A percentile compares a stretch with the other conserved stretches of the same genome.
phyloP scores from a whole-genome alignment of 495 filamentous ascomycete genomes.

The Letharia lupina region DNA sequence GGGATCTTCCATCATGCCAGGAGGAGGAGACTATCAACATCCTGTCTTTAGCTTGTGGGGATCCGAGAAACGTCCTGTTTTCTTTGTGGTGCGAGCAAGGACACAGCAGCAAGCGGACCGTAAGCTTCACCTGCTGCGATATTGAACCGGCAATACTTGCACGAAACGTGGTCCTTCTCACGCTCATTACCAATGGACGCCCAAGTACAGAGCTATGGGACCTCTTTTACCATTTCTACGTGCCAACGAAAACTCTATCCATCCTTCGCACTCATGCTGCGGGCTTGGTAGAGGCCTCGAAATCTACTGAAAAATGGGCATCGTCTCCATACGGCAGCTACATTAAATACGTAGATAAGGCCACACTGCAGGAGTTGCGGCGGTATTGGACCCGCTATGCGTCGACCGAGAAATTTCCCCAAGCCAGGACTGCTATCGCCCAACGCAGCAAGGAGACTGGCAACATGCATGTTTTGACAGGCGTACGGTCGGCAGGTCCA shows the following conservation, averaged over 20 bases:
- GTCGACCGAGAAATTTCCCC: constrained; percentile 15
- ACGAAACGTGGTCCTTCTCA: constrained; percentile 44
- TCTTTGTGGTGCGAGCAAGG: constrained; percentile 26
- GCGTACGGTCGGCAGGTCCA: constrained; percentile 29
- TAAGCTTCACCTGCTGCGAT: constrained; percentile 43
- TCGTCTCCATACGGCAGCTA: constrained; percentile 29
- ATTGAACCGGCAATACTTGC: constrained; percentile 40
- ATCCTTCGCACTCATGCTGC: constrained; percentile 32
- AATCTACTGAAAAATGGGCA: constrained; percentile 32
- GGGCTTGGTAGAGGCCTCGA: constrained; percentile 34
- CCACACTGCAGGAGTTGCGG: constrained; percentile 29
- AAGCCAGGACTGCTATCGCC: constrained; percentile 17
- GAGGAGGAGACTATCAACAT: constrained; percentile 36
- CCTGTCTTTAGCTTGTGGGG: constrained; percentile 46
- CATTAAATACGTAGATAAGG: constrained; percentile 32
- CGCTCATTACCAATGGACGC: constrained; percentile 36
- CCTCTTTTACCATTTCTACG: constrained; percentile 46
- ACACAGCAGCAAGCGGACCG: background rate
- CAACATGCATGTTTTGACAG: constrained; percentile 13
- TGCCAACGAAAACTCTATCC: constrained; percentile 33
- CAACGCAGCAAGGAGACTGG: constrained; percentile 8
- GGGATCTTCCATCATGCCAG: constrained; percentile 33
- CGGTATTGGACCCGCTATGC: constrained; percentile 32
- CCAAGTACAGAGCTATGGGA: constrained; percentile 39
- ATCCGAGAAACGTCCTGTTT: constrained; percentile 44